Base-by-base conservation (phyloP, 768 basidiomycete genomes). In the Leccinellum luteum region DNA sequence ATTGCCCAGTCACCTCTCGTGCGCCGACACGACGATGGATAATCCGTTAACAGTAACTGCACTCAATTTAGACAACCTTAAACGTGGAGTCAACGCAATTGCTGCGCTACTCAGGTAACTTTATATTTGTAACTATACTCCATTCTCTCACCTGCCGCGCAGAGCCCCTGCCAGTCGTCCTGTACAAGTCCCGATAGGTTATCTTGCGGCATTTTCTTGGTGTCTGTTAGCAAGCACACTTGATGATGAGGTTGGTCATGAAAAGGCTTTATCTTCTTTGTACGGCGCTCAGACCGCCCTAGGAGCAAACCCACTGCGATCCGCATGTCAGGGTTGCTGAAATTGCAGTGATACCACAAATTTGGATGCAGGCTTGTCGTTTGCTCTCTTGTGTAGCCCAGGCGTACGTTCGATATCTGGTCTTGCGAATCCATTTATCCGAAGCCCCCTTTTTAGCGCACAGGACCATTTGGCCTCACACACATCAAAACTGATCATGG, bases 171-270 rank as follows among this genome's bases (percentile, higher is more conserved):
- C 78, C 2, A 76, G 79, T 45, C 82, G 91, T 9, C 84, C 88
- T 17, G 84, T 93, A 0, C 78, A 80, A 60, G 66, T 93, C 9
- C 90, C 92, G 1, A 64, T 90, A n/a, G 91, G 89, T 4, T 66
- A 75, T 38, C 63, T 92, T 17, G 76, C 80, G 13, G 77, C 79
- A 45, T 79, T 92, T 31, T 76, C 78, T 25, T 66, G 74, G 25
- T 76, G 80, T 9, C 73, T 92, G 17, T 64, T 85, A 65, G 73
- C 66, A 69, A 83, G 72, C 43, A 76, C 78, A 10, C 63, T 52
- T 17, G 80, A 85, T 10, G 82, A 81, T 19, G 72, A 75, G 65
- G 81, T 56, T 31, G 38, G 13, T 21, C 27, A 31, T 55, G 55
- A 54, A n/a, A 8, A 27, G 13, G 9, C 8, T 27, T 47, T 8